A percentile compares a stretch with the other conserved stretches of the same genome.
These are phyloP conservation scores for Spinellus fusiger DNA, from an alignment of 192 early-diverging fungal genomes.

Conservation along the genomic window DNA sequence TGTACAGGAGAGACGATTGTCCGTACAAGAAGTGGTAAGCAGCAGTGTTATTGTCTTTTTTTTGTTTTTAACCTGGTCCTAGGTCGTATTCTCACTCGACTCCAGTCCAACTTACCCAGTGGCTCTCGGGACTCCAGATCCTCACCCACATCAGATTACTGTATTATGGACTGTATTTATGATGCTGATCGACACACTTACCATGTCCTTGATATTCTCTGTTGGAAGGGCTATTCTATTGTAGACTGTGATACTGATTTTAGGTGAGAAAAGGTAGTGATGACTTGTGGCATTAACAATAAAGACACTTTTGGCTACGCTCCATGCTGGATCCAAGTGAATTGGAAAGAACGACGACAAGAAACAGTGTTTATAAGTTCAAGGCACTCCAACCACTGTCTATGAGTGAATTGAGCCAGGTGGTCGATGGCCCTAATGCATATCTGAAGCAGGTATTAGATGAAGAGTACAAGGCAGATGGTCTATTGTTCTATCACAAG, in stretches of 20 bases:
- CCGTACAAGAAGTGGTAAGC: conserved; percentile 28
- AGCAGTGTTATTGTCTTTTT: not conserved
- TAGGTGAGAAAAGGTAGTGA: conserved; percentile 17
- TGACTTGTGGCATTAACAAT: not conserved
- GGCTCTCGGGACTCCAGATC: conserved; percentile 29
- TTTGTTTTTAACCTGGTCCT: conserved; percentile 2
- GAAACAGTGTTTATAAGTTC: conserved; percentile 25
- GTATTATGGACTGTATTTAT: conserved; percentile 55
- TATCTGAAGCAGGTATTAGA: not conserved
- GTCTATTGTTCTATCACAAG: conserved; percentile 48
- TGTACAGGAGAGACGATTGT: conserved; percentile 31
- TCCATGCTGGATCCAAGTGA: conserved; percentile 37
- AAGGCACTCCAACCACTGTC: conserved; percentile 10
- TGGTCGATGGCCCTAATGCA: not conserved
- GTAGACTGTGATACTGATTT: conserved; percentile 61
- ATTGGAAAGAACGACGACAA: conserved; percentile 32
- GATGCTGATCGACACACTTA: conserved; percentile 42
- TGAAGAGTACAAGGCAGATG: conserved; percentile 30
- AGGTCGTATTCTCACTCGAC: conserved; percentile 33
- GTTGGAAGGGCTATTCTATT: conserved; percentile 55
- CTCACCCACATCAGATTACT: conserved; percentile 39
- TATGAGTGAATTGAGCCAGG: conserved; percentile 1
- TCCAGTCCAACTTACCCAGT: conserved; percentile 48
- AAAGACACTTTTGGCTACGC: conserved; percentile 43
- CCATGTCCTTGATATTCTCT: conserved; percentile 56